Evolutionary conservation across 2,329 filamentous ascomycete species (phyloP).

Genomic region (Colletotrichum orbiculare): DNA sequence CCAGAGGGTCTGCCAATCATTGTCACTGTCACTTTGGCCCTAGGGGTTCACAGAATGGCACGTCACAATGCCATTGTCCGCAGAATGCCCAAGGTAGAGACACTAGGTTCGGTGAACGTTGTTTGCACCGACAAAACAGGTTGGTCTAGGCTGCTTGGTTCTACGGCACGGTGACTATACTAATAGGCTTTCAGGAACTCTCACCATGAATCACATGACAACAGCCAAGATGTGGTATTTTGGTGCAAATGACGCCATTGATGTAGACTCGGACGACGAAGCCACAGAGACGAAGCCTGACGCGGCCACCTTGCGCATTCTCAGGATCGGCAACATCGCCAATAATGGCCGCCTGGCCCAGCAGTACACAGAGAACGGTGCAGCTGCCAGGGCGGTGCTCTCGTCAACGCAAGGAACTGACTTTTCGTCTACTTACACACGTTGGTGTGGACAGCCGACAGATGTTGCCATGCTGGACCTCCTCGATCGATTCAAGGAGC

Average conservation of each 20-base stretch:
- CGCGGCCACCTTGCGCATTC: conserved; percentile 79
- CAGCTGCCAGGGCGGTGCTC: conserved; percentile 82
- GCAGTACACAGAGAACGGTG: conserved; percentile 74
- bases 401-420: conserved; percentile 82
- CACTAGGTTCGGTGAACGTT: conserved; percentile 98
- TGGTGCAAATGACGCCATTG: conserved; percentile 67
- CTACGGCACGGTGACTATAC: not conserved
- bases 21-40: conserved; percentile 93
- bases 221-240: conserved; percentile 97
- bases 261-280: conserved; percentile 67
- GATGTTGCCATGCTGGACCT: conserved; percentile 97
- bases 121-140: conserved; percentile 98
- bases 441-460: conserved; percentile 97
- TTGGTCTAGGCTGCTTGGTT: conserved; percentile 45
- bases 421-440: conserved; percentile 74
- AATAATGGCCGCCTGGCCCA: conserved; percentile 90
- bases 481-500: conserved; percentile 88
- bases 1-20: conserved; percentile 97
- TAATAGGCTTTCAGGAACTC: conserved; percentile 68
- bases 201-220: conserved; percentile 99
- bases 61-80: conserved; percentile 94
- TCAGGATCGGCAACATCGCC: conserved; percentile 94
- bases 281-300: conserved; percentile 70
- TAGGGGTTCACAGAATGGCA: conserved; percentile 97
- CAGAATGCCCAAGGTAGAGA: conserved; percentile 96